Evolutionary conservation across 2,329 filamentous ascomycete genomes (phyloP), one percentile per base, ranked within the genome.

Genomic region (Ophiostoma piceae): DNA sequence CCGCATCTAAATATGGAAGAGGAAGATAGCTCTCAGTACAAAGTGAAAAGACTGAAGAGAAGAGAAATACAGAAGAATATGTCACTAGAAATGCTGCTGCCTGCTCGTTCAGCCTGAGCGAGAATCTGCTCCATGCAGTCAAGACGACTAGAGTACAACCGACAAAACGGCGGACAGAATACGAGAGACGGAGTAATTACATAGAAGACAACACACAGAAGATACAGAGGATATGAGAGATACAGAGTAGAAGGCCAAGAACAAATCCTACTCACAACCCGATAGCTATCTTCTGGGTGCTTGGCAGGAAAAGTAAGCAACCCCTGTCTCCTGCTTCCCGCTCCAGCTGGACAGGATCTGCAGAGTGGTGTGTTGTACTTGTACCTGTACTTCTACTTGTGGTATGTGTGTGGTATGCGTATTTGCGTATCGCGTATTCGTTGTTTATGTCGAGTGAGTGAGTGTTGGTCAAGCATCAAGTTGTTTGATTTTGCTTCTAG

Each of bases 341-440:
- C 32, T 65, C 60, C 60, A 65, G 62, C 62, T 65, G 62, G 35
- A 65, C 62, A 65, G 35, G 62, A 65, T 65, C 62, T 65, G 9
- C 62, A 39, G 7, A 39, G 35, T 16, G 22, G 35, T 22, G n/a
- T 12, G 51, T 4, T 41, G 16, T 39, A 16, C 26, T 22, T 35
- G 32, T 65, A 29, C 54, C 4, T 14, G 26, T 62, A 14, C 26
- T 62, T 32, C 2, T 62, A 60, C 54, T 26, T n/a, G 51, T 43
- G 1, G 22, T 22, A 54, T 22, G 5, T 9, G 26, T 60, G 26
- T 54, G 47, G 47, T 22, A 57, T 26, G n/a, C 8, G n/a, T 12
- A 57, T 26, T 12, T 57, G 7, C 8, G 51, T 57, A 26, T 57
- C 19, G 41, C 41, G 41, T 43, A 43, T 43, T 47, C 5, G 14